Evolutionary conservation across 2,329 filamentous ascomycete genomes (phyloP).

Genomic region (Pseudomassariella vexata): DNA sequence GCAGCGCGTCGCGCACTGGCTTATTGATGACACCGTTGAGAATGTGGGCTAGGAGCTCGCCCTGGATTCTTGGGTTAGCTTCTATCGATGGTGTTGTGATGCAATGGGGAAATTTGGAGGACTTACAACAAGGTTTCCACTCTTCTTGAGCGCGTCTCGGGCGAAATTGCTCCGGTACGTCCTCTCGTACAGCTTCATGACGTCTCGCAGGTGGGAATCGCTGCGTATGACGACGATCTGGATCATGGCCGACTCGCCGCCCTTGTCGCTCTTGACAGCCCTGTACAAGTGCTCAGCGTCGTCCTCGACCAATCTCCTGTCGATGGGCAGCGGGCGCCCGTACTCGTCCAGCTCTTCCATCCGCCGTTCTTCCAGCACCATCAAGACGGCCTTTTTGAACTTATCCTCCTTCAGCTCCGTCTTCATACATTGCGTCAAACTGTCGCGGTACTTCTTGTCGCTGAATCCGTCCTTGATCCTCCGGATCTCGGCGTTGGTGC

Average conservation of each 20-base stretch:
- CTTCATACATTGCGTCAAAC: slow-evolving; percentile 78
- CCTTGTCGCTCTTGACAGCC: slow-evolving; percentile 65
- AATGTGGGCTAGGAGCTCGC: slow-evolving; percentile 89
- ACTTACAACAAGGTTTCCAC: slow-evolving; percentile 86
- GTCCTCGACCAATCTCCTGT: slow-evolving; percentile 55
- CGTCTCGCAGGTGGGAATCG: slow-evolving; percentile 75
- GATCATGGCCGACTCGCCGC: slow-evolving; percentile 85
- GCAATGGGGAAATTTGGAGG: slow-evolving; percentile 1
- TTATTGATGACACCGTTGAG: slow-evolving; percentile 96
- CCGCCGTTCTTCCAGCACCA: slow-evolving; percentile 74
- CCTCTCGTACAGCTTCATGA: slow-evolving; percentile 70
- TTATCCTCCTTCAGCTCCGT: slow-evolving; percentile 93
- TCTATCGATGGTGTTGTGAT: not conserved
- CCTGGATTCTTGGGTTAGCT: slow-evolving; percentile 43
- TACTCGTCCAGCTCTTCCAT: slow-evolving; percentile 74
- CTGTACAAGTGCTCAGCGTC: slow-evolving; percentile 69
- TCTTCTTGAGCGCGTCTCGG: slow-evolving; percentile 79
- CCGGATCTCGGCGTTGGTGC: slow-evolving; percentile 79
- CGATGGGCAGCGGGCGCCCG: slow-evolving; percentile 51
- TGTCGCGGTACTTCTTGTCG: slow-evolving; percentile 87
- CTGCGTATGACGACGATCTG: slow-evolving; percentile 74
- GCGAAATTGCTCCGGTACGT: slow-evolving; percentile 78
- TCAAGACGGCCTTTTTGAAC: slow-evolving; percentile 81
- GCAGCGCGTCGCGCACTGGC: slow-evolving; percentile 84
- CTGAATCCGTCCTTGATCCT: slow-evolving; percentile 83